Conservation (phyloP, 352 stramenopile genomes). For the Blastocystis sp. region DNA sequence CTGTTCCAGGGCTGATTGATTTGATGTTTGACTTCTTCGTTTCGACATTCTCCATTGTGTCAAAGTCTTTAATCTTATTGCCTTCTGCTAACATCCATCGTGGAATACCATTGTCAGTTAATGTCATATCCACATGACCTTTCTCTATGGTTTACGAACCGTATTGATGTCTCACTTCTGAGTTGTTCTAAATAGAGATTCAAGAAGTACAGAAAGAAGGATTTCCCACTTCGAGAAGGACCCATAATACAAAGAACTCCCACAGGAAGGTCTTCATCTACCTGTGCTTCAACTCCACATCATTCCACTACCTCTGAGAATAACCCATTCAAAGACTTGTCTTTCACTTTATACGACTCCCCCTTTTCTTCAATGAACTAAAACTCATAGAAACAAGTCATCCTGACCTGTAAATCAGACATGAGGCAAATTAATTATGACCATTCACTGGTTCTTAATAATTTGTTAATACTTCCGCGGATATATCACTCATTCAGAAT, state of each 20-base stretch:
- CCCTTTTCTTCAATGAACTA: background rate
- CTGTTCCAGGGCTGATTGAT: background rate
- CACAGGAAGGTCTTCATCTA: background rate
- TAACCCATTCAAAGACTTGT: background rate
- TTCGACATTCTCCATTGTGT: background rate
- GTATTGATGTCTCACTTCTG: background rate
- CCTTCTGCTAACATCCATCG: background rate
- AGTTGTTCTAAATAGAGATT: background rate
- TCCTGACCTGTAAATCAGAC: background rate
- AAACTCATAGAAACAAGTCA: background rate
- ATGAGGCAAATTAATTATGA: background rate
- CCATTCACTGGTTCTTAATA: background rate
- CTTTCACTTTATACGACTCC: background rate
- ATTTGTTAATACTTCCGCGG: background rate
- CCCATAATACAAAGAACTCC: background rate
- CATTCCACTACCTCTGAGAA: background rate
- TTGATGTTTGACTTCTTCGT: background rate
- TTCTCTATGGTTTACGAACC: background rate
- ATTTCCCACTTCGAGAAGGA: slow-evolving; percentile 2
- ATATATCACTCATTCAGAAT: no score
- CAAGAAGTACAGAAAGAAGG: background rate
- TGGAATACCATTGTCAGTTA: background rate
- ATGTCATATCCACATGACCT: background rate
- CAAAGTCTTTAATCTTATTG: background rate
- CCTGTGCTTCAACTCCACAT: background rate